Conservation (phyloP, 192 early-diverging fungal genomes). For the Oehlia diaphana region DNA sequence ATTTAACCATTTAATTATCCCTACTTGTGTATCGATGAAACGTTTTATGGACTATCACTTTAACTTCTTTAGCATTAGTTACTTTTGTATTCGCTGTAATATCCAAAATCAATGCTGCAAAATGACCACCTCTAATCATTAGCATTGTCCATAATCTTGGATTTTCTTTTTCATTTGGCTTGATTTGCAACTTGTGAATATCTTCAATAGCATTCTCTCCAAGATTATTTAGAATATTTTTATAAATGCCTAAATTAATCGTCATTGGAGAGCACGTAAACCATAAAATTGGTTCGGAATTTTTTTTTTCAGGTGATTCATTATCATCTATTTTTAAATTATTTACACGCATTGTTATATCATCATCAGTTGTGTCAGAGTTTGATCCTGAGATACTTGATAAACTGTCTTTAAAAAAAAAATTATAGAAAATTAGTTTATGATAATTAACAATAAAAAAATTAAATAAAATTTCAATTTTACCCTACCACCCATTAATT, state of each 20-base stretch:
- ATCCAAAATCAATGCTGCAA: slow-evolving; percentile 88
- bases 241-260: slow-evolving; percentile 25
- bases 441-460: neutral
- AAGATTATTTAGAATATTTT: slow-evolving; percentile 7
- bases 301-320: slow-evolving; percentile 14
- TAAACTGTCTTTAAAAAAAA: neutral
- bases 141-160: slow-evolving; percentile 72
- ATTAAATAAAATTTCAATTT: neutral
- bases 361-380: slow-evolving; percentile 7
- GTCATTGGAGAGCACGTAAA: slow-evolving; percentile 30
- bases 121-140: slow-evolving; percentile 84
- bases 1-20: neutral
- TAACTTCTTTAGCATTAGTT: slow-evolving; percentile 34
- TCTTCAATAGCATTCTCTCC: neutral
- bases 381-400: slow-evolving; percentile 37
- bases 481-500: slow-evolving; percentile 46
- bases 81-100: slow-evolving; percentile 44
- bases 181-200: neutral
- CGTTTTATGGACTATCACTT: slow-evolving; percentile 81
- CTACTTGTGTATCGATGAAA: slow-evolving; percentile 93
- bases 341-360: neutral
- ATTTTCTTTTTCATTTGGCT: slow-evolving; percentile 9
- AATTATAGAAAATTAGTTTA: neutral
- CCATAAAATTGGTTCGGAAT: slow-evolving; percentile 12
- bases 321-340: slow-evolving; percentile 29